These are phyloP conservation scores for Zopfochytrium polystomum DNA, from an alignment of 371 early-diverging fungal genomes.

Conservation along the genomic window DNA sequence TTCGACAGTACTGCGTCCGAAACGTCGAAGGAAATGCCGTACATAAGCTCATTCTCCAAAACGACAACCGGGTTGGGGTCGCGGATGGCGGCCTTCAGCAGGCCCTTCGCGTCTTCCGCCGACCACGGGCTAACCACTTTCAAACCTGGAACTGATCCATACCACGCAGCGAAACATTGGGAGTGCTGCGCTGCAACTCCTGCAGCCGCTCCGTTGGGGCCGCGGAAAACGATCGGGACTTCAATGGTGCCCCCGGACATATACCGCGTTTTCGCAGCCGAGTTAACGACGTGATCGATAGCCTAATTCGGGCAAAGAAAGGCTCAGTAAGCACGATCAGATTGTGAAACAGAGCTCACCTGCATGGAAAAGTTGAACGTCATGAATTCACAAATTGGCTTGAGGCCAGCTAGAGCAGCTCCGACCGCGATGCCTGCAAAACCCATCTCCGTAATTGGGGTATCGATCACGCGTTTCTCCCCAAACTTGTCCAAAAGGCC, in stretches of 20 bases:
- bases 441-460: constrained; percentile 99
- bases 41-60: constrained; percentile 98
- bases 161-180: constrained; percentile 98
- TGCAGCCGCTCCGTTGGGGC: constrained; percentile 98
- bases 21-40: constrained; percentile 86
- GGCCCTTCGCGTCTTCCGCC: constrained; percentile 97
- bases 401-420: constrained; percentile 91
- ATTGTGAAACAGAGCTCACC: constrained; percentile 46
- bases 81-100: constrained; percentile 96
- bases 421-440: constrained; percentile 99
- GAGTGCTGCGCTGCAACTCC: constrained; percentile 99
- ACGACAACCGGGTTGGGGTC: constrained; percentile 98
- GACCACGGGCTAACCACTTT: constrained; percentile 99
- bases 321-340: background rate
- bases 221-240: constrained; percentile 98
- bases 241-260: constrained; percentile 94
- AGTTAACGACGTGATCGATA: constrained; percentile 99
- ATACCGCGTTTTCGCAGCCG: constrained; percentile 97
- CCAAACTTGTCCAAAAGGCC: constrained; percentile 98
- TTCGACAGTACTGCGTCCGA: constrained; percentile 74
- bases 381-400: constrained; percentile 99
- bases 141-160: constrained; percentile 92
- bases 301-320: constrained; percentile 56
- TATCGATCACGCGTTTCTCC: constrained; percentile 95
- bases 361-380: constrained; percentile 99